phyloP scores from a whole-genome alignment of 306 rosid species.

The Ormosia semicastrata region DNA sequence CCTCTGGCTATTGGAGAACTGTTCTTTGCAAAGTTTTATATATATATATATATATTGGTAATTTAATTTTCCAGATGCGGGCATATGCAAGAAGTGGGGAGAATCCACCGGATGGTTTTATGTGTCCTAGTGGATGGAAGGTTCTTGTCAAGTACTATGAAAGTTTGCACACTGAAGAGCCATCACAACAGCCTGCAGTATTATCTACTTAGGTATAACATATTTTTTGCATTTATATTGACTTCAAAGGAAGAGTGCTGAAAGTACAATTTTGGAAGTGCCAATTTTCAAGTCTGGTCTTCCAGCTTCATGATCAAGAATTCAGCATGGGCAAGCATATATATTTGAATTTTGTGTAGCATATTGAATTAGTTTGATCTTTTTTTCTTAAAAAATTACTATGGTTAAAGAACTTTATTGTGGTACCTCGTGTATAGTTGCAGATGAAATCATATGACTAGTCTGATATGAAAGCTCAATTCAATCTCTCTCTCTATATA shows the following conservation, averaged over 20 bases:
- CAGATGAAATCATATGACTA: neutral
- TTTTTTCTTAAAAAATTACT: neutral
- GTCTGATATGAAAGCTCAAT: neutral
- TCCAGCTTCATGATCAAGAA: slow-evolving; percentile 26
- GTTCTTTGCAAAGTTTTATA: neutral
- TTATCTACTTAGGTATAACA: slow-evolving; percentile 48
- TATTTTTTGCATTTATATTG: slow-evolving; percentile 17
- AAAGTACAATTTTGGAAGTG: slow-evolving; percentile 22
- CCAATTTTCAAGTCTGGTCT: slow-evolving; percentile 39
- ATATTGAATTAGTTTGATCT: neutral
- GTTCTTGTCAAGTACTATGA: slow-evolving; percentile 81
- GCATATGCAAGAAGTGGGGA: slow-evolving; percentile 82
- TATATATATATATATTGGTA: neutral
- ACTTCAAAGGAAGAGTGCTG: slow-evolving; percentile 11
- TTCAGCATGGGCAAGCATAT: slow-evolving; percentile 24
- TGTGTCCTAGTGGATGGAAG: slow-evolving; percentile 96
- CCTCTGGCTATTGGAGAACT: neutral
- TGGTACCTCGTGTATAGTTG: slow-evolving; percentile 1
- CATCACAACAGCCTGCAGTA: slow-evolving; percentile 58
- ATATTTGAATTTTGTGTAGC: slow-evolving; percentile 25
- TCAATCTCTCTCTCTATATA: too few relatives aligned
- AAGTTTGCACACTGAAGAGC: slow-evolving; percentile 76
- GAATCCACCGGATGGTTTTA: slow-evolving; percentile 92
- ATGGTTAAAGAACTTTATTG: neutral
- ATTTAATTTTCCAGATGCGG: slow-evolving; percentile 64